Conservation (phyloP, 139 green algal genomes). For the Spirogloea muscicola region DNA sequence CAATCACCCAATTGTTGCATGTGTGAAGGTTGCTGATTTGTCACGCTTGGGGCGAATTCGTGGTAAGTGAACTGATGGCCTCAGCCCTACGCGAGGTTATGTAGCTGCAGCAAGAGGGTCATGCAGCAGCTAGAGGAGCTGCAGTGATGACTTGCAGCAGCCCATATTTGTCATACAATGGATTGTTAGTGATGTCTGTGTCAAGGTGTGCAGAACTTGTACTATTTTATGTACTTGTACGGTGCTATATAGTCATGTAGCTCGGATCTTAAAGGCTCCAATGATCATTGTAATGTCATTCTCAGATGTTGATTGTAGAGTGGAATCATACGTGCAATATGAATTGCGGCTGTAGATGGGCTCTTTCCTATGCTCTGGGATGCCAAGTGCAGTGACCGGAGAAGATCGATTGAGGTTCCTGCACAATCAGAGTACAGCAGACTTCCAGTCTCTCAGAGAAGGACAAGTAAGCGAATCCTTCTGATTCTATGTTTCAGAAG, state of each 20-base stretch:
- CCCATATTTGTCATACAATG: no score
- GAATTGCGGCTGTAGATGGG: neutral
- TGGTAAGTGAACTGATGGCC: no score
- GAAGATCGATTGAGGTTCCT: slow-evolving; percentile 46
- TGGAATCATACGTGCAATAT: neutral
- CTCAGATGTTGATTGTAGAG: neutral
- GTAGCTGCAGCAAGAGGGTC: no score
- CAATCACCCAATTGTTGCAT: no score
- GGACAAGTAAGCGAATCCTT: slow-evolving; percentile 35
- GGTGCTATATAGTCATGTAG: neutral
- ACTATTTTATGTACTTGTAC: neutral
- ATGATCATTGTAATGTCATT: no score
- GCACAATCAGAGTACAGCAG: slow-evolving; percentile 46
- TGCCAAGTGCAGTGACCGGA: slow-evolving; percentile 23
- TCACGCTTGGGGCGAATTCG: no score
- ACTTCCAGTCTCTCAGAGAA: slow-evolving; percentile 24
- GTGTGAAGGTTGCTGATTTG: no score
- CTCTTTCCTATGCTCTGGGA: neutral
- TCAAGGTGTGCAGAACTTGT: no score
- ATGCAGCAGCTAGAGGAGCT: no score
- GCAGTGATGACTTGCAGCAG: no score
- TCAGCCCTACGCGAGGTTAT: no score
- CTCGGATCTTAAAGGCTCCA: neutral
- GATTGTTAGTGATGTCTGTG: no score
- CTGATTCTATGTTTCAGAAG: slow-evolving; percentile 2